These are phyloP conservation scores for Kappamyces sp. DNA, from an alignment of 192 early-diverging fungal genomes.

Conservation along the genomic window DNA sequence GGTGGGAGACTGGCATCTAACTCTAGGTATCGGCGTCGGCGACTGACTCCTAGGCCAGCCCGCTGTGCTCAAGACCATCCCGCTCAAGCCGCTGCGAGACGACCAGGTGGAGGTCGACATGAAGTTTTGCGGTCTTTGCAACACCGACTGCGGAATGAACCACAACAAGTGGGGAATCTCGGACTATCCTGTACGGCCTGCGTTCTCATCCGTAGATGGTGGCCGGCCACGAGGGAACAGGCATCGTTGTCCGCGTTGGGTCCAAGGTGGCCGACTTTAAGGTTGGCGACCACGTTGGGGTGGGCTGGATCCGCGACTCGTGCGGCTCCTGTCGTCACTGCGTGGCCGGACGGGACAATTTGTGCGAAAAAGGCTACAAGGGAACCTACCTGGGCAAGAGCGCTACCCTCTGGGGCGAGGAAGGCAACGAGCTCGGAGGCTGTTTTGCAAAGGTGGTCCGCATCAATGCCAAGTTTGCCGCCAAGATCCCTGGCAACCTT, in stretches of 20 bases:
- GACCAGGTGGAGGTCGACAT: constrained; percentile 7
- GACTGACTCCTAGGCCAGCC: background rate
- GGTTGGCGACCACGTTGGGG: constrained; percentile 21
- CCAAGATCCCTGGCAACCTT: background rate
- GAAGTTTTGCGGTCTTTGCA: constrained; percentile 10
- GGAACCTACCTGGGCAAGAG: constrained; percentile 1
- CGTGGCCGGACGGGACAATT: background rate
- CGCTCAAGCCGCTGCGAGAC: constrained; percentile 3
- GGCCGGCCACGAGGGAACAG: constrained; percentile 26
- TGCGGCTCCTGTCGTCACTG: constrained; percentile 7
- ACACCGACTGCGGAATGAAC: constrained; percentile 23
- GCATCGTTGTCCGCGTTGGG: constrained; percentile 23
- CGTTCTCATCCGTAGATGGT: background rate
- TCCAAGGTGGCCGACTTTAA: constrained; percentile 18
- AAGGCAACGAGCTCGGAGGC: constrained; percentile 4
- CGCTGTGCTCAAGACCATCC: constrained; percentile 7
- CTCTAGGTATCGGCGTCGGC: too few relatives aligned
- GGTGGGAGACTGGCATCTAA: too few relatives aligned
- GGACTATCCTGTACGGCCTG: constrained; percentile 9
- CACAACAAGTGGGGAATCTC: constrained; percentile 14
- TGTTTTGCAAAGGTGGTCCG: constrained; percentile 4
- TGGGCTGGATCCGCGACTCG: constrained; percentile 7
- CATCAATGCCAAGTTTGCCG: constrained; percentile 1
- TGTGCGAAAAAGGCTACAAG: constrained; percentile 3
- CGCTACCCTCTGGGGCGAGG: background rate